These are phyloP conservation scores for Cyanodermella asteris DNA, from an alignment of 2,329 filamentous ascomycete genomes.

Conservation along the genomic window DNA sequence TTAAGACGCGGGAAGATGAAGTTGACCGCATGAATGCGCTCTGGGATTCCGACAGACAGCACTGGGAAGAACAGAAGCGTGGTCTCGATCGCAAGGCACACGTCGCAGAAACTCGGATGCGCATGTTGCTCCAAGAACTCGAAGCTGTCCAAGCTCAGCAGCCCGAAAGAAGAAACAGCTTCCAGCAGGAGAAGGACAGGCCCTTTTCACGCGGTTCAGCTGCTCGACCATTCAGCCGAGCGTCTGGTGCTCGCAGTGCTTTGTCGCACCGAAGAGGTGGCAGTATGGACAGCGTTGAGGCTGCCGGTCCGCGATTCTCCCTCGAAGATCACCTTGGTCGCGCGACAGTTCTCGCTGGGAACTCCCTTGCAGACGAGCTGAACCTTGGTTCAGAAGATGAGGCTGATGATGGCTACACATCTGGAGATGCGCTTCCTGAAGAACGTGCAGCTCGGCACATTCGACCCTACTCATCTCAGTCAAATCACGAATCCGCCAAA, in stretches of 20 bases:
- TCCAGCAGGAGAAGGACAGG: too few species aligned
- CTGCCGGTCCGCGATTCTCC: too few species aligned
- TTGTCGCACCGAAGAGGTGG: too few species aligned
- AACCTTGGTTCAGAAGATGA: slow-evolving; percentile 63
- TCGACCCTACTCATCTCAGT: slow-evolving; percentile 13
- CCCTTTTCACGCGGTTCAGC: too few species aligned
- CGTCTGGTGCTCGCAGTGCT: too few species aligned
- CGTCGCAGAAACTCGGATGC: slow-evolving; percentile 70
- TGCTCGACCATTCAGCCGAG: too few species aligned
- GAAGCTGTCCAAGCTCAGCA: slow-evolving; percentile 30
- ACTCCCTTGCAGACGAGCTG: slow-evolving; percentile 83
- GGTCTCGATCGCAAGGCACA: slow-evolving; percentile 69
- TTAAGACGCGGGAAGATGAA: slow-evolving; percentile 63
- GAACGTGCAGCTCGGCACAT: slow-evolving; percentile 17
- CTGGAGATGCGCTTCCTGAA: slow-evolving; percentile 20
- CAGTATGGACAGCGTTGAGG: too few species aligned
- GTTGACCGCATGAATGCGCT: slow-evolving; percentile 53
- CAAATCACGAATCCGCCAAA: slow-evolving; percentile 17
- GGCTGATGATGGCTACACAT: slow-evolving; percentile 31
- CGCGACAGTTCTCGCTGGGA: too few species aligned
- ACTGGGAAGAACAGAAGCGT: slow-evolving; percentile 66
- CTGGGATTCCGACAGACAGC: slow-evolving; percentile 66
- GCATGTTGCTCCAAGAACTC: slow-evolving; percentile 67
- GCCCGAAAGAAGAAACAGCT: too few species aligned
- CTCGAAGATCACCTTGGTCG: too few species aligned